Percentiles rank a stretch among this genome's conserved stretches.
Evolutionary conservation across 768 basidiomycete species (phyloP).

Genomic region (Boletus sp.): DNA sequence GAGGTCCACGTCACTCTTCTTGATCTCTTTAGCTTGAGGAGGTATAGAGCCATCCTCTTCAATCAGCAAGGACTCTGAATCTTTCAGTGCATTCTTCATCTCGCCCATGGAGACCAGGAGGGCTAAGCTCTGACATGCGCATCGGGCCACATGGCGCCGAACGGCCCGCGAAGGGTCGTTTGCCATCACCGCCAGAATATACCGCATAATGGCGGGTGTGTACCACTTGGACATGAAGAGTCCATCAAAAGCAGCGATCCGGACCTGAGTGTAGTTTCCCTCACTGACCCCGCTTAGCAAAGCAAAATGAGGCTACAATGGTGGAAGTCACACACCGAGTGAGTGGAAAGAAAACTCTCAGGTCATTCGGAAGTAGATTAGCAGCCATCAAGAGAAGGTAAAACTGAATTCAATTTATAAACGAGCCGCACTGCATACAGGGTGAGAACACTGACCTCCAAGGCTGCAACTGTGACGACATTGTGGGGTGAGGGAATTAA

Average conservation of each 20-base stretch:
- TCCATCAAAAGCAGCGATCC: conserved; percentile 91
- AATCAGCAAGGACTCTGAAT: conserved; percentile 72
- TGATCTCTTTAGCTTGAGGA: conserved; percentile 68
- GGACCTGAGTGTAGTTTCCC: conserved; percentile 90
- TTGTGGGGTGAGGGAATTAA: conserved; percentile 94
- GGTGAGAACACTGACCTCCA: conserved; percentile 63
- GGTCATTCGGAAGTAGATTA: conserved; percentile 73
- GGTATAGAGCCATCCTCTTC: conserved; percentile 80
- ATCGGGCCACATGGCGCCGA: conserved; percentile 83
- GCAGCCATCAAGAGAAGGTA: conserved; percentile 74
- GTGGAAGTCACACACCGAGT: conserved; percentile 60
- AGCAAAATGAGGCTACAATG: background rate
- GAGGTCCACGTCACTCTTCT: conserved; percentile 78
- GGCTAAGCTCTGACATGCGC: conserved; percentile 82
- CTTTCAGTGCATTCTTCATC: conserved; percentile 73
- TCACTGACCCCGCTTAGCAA: conserved; percentile 52
- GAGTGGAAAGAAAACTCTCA: conserved; percentile 77
- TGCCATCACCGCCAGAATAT: conserved; percentile 82
- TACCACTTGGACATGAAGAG: conserved; percentile 89
- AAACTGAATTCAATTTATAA: conserved; percentile 48
- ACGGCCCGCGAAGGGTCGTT: conserved; percentile 81
- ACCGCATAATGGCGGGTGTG: conserved; percentile 77
- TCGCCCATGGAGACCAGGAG: conserved; percentile 87
- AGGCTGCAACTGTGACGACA: conserved; percentile 82
- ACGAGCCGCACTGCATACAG: background rate